These are phyloP conservation scores for Scopulariopsis brevicaulis DNA, from an alignment of 2,329 filamentous ascomycete genomes.

Conservation along the genomic window DNA sequence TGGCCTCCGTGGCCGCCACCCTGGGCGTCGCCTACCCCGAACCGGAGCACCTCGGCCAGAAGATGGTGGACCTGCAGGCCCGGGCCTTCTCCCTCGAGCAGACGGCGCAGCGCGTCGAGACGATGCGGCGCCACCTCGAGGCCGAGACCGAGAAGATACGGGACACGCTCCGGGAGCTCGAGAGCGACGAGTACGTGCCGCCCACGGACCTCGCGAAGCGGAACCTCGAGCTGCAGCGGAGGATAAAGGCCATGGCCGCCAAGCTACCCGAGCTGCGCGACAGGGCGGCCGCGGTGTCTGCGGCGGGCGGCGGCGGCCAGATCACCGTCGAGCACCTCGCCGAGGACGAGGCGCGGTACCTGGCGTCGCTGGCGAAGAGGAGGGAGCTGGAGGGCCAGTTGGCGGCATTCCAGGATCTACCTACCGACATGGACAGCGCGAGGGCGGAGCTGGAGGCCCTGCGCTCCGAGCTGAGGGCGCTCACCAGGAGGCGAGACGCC, in stretches of 20 bases:
- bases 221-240: constrained; percentile 64
- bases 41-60: constrained; percentile 34
- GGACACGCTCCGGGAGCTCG: constrained; percentile 28
- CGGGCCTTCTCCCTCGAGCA: constrained; percentile 44
- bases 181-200: constrained; percentile 36
- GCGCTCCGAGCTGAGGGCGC: constrained; percentile 47
- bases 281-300: constrained; percentile 29
- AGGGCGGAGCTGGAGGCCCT: constrained; percentile 58
- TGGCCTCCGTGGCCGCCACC: constrained; percentile 39
- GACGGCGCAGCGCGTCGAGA: constrained; percentile 37
- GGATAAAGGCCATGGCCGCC: constrained; percentile 39
- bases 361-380: constrained; percentile 44
- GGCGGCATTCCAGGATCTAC: constrained; percentile 57
- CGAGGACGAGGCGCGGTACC: constrained; percentile 45
- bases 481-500: constrained; percentile 55
- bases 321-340: constrained; percentile 47
- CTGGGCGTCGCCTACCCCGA: constrained; percentile 36
- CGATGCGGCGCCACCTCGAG: constrained; percentile 45
- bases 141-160: constrained; percentile 31
- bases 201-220: constrained; percentile 50
- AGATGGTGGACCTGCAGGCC: constrained; percentile 44
- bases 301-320: constrained; percentile 20
- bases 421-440: constrained; percentile 58
- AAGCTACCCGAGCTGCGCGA: constrained; percentile 21
- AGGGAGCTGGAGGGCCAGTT: constrained; percentile 51